These are phyloP conservation scores for Malus hybrid DNA, from an alignment of 331 rosid genomes.

Conservation along the genomic window DNA sequence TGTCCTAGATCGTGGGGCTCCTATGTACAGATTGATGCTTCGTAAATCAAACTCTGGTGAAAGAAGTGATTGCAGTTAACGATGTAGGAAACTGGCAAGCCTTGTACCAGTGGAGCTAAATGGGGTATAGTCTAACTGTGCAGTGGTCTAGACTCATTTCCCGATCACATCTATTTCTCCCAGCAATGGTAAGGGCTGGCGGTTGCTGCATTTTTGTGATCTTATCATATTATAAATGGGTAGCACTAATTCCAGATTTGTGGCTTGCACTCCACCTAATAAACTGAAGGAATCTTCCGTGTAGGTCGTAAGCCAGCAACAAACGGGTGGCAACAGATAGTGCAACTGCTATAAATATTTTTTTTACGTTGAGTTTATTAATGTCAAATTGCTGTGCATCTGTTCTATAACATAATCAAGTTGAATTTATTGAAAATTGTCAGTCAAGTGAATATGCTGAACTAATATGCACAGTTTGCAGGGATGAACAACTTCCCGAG, in stretches of 20 bases:
- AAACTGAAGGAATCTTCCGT: too few relatives aligned
- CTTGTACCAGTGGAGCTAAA: neutral
- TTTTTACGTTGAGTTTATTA: too few relatives aligned
- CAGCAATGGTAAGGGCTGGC: neutral
- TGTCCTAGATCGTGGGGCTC: slow-evolving; percentile 63
- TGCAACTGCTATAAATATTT: neutral
- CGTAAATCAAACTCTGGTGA: slow-evolving; percentile 31
- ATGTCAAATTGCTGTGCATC: too few relatives aligned
- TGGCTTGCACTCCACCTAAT: too few relatives aligned
- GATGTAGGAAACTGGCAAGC: neutral
- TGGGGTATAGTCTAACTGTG: neutral
- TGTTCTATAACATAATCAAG: too few relatives aligned
- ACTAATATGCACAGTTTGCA: neutral
- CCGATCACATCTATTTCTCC: neutral
- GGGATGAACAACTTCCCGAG: neutral
- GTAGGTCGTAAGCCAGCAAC: neutral
- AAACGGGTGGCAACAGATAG: neutral
- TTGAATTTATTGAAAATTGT: neutral
- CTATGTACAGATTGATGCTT: slow-evolving; percentile 77
- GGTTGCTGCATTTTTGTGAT: neutral
- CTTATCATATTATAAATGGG: too few relatives aligned
- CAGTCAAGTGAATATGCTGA: neutral
- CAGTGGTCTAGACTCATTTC: neutral
- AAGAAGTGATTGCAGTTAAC: slow-evolving; percentile 13
- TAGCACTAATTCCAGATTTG: too few relatives aligned